Evolutionary conservation across 805 yeast species (phyloP).

Genomic region (Ogataea populi-albae): DNA sequence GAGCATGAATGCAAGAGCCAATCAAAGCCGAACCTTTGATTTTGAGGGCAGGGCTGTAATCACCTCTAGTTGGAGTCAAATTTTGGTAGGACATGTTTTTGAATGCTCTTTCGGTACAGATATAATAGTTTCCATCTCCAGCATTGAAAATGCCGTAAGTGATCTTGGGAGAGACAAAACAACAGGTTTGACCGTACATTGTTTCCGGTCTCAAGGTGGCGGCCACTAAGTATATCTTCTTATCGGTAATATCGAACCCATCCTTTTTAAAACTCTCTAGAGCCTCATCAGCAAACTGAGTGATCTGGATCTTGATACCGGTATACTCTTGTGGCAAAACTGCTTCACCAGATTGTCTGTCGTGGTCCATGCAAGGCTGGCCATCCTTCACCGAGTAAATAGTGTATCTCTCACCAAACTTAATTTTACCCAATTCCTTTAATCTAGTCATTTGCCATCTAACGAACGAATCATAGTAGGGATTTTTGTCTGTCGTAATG

Average conservation of each 20-base stretch:
- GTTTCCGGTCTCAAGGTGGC: slow-evolving; percentile 99
- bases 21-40: slow-evolving; percentile 72
- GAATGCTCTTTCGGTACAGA: slow-evolving; percentile 93
- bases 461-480: slow-evolving; percentile 90
- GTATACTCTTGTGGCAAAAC: slow-evolving; percentile 95
- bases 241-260: slow-evolving; percentile 45
- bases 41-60: slow-evolving; percentile 54
- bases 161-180: slow-evolving; percentile 95
- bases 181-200: slow-evolving; percentile 98
- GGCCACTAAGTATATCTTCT: slow-evolving; percentile 81
- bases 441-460: slow-evolving; percentile 95
- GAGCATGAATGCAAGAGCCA: slow-evolving; percentile 87
- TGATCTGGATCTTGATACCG: slow-evolving; percentile 80
- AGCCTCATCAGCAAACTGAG: slow-evolving; percentile 57
- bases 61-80: slow-evolving; percentile 84
- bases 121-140: slow-evolving; percentile 68
- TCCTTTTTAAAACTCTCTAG: slow-evolving; percentile 51
- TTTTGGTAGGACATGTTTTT: slow-evolving; percentile 97
- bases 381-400: slow-evolving; percentile 97
- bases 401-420: slow-evolving; percentile 97
- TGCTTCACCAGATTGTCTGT: slow-evolving; percentile 95
- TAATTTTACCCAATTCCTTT: slow-evolving; percentile 83
- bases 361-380: slow-evolving; percentile 99
- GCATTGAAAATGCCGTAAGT: slow-evolving; percentile 88
- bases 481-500: slow-evolving; percentile 93